Base-by-base conservation (phyloP, 768 basidiomycete species). In the Chalciporus piperatus region DNA sequence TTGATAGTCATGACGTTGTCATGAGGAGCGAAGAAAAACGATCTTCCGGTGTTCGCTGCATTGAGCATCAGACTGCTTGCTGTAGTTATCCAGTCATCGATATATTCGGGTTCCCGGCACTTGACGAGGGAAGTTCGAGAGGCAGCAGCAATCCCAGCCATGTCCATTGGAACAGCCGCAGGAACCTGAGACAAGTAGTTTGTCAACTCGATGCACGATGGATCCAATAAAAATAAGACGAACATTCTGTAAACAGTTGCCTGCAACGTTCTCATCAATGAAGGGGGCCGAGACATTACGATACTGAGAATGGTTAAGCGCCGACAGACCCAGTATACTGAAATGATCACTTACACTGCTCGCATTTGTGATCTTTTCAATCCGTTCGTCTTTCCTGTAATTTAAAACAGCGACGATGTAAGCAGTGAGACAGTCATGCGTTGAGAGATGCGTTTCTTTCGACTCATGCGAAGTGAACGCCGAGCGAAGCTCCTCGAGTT, bases 341-440 rank as follows among this genome's bases (percentile, higher is more conserved):
- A 8, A 38, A 27, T 27, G 27, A n/a, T 14, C 11, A 14, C 66
- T 54, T 43, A 70, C 68, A 30, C 58, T 68, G 14, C 62, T 61
- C 2, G 56, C 60, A 50, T 71, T 70, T 10, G 65, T 61, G 28
- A 71, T 50, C 16, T 16, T 51, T 3, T 43, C 48, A 7, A 71
- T 56, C 6, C 54, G 27, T 30, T 20, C 19, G 3, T 38, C 51
- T 33, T 28, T 41, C 40, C 56, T 50, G 9, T 51, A 45, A 28
- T 68, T 66, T 16, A 70, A 44, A 12, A 59, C 45, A 3, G 56
- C 40, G 16, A 65, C 58, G 8, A 70, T 32, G 49, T 62, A 66
- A 13, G 68, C 67, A 2, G 59, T 63, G 39, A 71, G 55, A 51
- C 66, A 64, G 49, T 71, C 69, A 22, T 71, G 70, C 6, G 47